Percentiles rank a stretch among this genome's conserved stretches.
phyloP scores from a whole-genome alignment of 352 stramenopile species.

The Pythium dissimile region DNA sequence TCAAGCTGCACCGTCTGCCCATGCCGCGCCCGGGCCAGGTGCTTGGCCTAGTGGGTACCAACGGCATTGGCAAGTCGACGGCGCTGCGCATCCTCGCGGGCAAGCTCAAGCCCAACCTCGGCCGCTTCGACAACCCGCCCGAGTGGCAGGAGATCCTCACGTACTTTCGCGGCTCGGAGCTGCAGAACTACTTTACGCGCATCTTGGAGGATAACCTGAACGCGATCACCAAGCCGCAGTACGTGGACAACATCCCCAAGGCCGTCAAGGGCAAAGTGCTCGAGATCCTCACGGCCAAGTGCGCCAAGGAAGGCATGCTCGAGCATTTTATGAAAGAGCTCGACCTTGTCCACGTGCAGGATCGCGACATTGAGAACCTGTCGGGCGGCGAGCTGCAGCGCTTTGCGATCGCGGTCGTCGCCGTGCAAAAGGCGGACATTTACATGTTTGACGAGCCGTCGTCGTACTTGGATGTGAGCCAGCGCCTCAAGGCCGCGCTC shows the following conservation, averaged over 20 bases:
- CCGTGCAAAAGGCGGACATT: slow-evolving; percentile 95
- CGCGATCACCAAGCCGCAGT: slow-evolving; percentile 99
- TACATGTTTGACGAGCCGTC: slow-evolving; percentile 99
- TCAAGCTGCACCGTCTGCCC: slow-evolving; percentile 99
- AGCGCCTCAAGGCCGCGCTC: slow-evolving; percentile 96
- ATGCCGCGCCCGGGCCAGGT: slow-evolving; percentile 98
- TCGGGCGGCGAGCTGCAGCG: slow-evolving; percentile 99
- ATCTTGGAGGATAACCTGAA: slow-evolving; percentile 99
- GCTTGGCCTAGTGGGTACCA: slow-evolving; percentile 98
- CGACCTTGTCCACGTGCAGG: slow-evolving; percentile 96
- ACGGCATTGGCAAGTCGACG: slow-evolving; percentile 99
- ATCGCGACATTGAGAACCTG: slow-evolving; percentile 95
- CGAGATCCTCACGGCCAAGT: slow-evolving; percentile 93
- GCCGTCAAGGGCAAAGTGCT: slow-evolving; percentile 94
- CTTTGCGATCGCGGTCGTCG: slow-evolving; percentile 97
- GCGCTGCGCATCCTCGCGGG: slow-evolving; percentile 98
- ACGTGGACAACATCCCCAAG: slow-evolving; percentile 99
- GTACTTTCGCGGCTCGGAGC: slow-evolving; percentile 96
- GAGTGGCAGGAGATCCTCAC: slow-evolving; percentile 99
- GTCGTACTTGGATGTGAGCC: slow-evolving; percentile 99
- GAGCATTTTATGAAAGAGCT: slow-evolving; percentile 88
- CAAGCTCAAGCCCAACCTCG: slow-evolving; percentile 99
- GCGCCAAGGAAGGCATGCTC: slow-evolving; percentile 84
- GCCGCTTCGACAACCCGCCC: slow-evolving; percentile 94
- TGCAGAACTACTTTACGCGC: slow-evolving; percentile 99